Conservation (phyloP, 2,329 filamentous ascomycete genomes). For the Epichloe amarillans region DNA sequence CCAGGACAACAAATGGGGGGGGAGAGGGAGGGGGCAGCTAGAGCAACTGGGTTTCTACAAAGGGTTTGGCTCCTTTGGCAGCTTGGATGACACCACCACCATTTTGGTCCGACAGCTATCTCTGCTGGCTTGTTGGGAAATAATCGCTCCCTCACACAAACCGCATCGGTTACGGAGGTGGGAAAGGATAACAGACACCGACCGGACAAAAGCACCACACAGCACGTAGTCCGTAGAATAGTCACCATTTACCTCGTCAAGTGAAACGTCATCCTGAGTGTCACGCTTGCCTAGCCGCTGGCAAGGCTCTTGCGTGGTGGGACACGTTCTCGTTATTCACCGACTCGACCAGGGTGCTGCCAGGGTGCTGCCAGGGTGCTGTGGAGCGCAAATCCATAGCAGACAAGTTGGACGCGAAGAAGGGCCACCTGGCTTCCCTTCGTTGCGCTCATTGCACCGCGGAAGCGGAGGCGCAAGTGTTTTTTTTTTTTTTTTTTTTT, state of each 20-base stretch:
- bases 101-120: too few relatives aligned
- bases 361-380: too few relatives aligned
- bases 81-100: background rate
- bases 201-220: background rate
- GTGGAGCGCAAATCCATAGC: background rate
- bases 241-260: background rate
- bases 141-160: too few relatives aligned
- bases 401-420: background rate
- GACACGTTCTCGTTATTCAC: background rate
- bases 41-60: too few relatives aligned
- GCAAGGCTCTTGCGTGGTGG: background rate
- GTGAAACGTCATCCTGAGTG: background rate
- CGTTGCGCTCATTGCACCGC: background rate
- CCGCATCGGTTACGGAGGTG: too few relatives aligned
- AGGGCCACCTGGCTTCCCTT: background rate
- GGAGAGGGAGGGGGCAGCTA: too few relatives aligned
- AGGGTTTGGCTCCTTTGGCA: too few relatives aligned
- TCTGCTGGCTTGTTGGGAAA: too few relatives aligned
- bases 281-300: background rate
- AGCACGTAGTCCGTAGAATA: background rate
- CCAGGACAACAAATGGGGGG: background rate
- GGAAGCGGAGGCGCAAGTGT: too few relatives aligned
- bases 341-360: background rate
- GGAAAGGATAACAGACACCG: too few relatives aligned
- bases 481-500: too few relatives aligned